Base-by-base conservation (phyloP, 1,139 yeast species). In the Candida tropicalis region DNA sequence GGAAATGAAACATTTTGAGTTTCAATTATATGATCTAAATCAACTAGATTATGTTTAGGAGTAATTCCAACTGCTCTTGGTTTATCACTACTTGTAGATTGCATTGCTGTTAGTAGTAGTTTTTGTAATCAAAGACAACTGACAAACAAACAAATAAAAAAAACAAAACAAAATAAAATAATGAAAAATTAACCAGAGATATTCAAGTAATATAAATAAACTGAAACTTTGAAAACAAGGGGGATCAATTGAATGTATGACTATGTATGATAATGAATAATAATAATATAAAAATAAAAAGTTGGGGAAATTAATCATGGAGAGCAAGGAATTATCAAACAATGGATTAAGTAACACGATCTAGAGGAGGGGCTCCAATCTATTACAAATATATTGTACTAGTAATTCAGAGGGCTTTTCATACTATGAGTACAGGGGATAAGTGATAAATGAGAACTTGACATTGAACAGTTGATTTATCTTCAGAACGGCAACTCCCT, bases 1-100 rank as follows among this genome's bases (percentile, higher is more conserved):
- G 40, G 40, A 12, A 20, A 37, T 13, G 35, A 22, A 22, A 37
- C 20, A 12, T 37, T 28, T 16, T 28, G 34, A 11, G 40, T 37
- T 12, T 37, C 35, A 22, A 37, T 37, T 2, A 29, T 20, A 29
- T 37, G 34, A 16, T 37, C 40, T 22, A 37, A 23, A 16, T 37
- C 40, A 15, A 29, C 33, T 5, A 37, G 12, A 22, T 22, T 12
- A 23, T 37, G 40, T 15, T 37, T 37, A 5, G 33, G 17, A 10
- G 23, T 20, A 5, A 37, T 13, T 3, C 34, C 34, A 22, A 28
- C n/a, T 7, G 40, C 18, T 28, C 17, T 13, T n/a, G 23, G 22
- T 18, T 16, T 34, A 16, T 13, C 9, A 24, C 22, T 16, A 24
- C 29, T 24, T 22, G 37, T 13, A 24, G 28, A 31, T 31, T 31